Evolutionary conservation across 805 yeast genomes (phyloP).

Genomic region (Kuraishia ogatae): DNA sequence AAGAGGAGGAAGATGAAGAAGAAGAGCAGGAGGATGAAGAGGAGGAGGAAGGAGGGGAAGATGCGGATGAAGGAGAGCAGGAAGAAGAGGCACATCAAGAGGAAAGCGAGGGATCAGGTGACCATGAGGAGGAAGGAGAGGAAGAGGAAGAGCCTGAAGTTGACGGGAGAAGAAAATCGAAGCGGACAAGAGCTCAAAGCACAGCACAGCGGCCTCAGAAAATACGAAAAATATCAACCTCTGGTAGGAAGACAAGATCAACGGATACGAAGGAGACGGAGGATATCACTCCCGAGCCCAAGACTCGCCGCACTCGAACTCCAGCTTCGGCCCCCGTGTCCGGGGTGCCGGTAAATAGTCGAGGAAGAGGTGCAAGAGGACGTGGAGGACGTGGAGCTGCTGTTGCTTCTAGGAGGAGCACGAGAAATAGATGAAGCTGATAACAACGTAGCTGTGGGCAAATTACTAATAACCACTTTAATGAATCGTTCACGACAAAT

Average conservation of each 20-base stretch:
- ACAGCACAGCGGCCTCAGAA: not conserved
- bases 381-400: not conserved
- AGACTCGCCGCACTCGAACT: not conserved
- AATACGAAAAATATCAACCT: constrained; percentile 4
- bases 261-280: constrained; percentile 6
- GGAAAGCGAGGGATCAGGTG: not conserved
- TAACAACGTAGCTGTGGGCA: not conserved
- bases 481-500: not conserved
- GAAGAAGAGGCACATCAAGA: constrained; percentile 1
- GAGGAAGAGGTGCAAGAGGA: not conserved
- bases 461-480: not conserved
- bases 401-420: constrained; percentile 2
- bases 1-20: constrained; percentile 5
- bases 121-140: not conserved
- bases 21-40: constrained; percentile 3
- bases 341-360: not conserved
- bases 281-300: constrained; percentile 7
- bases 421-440: constrained; percentile 1
- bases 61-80: constrained; percentile 3
- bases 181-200: not conserved
- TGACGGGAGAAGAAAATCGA: not conserved
- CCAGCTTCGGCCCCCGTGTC: not conserved
- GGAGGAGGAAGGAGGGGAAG: constrained; percentile 4
- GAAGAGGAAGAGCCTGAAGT: constrained; percentile 1
- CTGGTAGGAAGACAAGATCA: constrained; percentile 12